These are phyloP conservation scores for Xylaria flabelliformis DNA, from an alignment of 495 filamentous ascomycete species.

Conservation along the genomic window DNA sequence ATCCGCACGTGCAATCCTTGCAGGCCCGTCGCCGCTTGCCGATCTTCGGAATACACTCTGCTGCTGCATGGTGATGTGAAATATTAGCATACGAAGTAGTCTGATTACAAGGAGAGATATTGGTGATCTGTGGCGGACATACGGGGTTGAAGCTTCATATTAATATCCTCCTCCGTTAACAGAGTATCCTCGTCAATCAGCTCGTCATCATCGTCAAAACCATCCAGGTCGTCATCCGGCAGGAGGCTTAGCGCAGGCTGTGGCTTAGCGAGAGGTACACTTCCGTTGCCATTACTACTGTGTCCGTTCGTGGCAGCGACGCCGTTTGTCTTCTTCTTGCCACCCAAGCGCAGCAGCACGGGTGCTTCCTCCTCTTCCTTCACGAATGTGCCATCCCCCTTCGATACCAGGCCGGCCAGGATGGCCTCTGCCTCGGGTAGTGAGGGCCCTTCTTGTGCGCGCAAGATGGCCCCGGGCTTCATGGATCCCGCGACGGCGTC, in stretches of 20 bases:
- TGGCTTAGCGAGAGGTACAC: slow-evolving; percentile 15
- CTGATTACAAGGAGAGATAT: not conserved
- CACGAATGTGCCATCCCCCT: slow-evolving; percentile 63
- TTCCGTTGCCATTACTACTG: slow-evolving; percentile 30
- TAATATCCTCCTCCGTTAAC: slow-evolving; percentile 81
- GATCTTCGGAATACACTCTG: slow-evolving; percentile 80
- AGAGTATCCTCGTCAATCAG: slow-evolving; percentile 90
- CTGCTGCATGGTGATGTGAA: slow-evolving; percentile 57
- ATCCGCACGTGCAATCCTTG: slow-evolving; percentile 97
- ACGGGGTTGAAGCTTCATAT: slow-evolving; percentile 76
- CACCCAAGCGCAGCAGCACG: slow-evolving; percentile 68
- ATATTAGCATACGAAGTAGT: not conserved
- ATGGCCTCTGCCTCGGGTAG: slow-evolving; percentile 71
- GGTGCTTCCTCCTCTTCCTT: slow-evolving; percentile 74
- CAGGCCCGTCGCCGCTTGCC: slow-evolving; percentile 90
- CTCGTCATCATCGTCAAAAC: slow-evolving; percentile 75
- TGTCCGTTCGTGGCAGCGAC: slow-evolving; percentile 29
- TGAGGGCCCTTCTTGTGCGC: slow-evolving; percentile 67
- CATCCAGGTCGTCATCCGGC: slow-evolving; percentile 51
- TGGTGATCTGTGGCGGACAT: slow-evolving; percentile 29
- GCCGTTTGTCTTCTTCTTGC: slow-evolving; percentile 63
- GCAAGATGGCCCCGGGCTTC: slow-evolving; percentile 72
- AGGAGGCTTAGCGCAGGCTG: slow-evolving; percentile 16
- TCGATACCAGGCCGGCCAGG: slow-evolving; percentile 75
- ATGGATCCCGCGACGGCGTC: slow-evolving; percentile 68